phyloP scores from a whole-genome alignment of 2,329 filamentous ascomycete species.

The Ceratocystis alfenasii region DNA sequence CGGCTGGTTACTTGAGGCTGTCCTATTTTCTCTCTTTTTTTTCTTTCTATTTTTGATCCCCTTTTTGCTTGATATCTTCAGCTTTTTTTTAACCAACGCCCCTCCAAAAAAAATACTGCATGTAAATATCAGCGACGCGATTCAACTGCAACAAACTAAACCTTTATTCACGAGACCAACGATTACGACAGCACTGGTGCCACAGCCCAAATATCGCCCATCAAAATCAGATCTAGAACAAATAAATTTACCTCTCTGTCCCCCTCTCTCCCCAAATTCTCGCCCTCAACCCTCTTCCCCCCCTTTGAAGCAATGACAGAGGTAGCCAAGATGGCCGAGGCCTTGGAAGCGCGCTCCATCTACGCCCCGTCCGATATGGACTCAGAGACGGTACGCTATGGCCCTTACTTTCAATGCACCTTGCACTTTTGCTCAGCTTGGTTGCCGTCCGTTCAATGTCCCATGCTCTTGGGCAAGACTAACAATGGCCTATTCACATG shows the following conservation, averaged over 20 bases:
- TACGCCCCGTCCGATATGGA: conserved; percentile 20
- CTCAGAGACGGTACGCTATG: conserved; percentile 14
- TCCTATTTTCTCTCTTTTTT: conserved; percentile 8
- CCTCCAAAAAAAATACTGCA: background rate
- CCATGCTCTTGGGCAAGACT: conserved; percentile 4
- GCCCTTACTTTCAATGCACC: background rate
- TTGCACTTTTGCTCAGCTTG: background rate
- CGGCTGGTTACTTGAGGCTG: conserved; percentile 10
- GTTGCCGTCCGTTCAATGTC: background rate
- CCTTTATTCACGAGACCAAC: conserved; percentile 13
- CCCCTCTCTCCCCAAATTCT: background rate
- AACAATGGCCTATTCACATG: conserved; percentile 4
- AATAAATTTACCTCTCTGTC: no score
- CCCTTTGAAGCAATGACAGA: conserved; percentile 12
- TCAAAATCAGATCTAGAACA: no score
- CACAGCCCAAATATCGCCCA: background rate
- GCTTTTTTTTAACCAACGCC: background rate
- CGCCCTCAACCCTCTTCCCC: no score
- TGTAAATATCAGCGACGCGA: conserved; percentile 9
- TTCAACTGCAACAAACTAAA: background rate
- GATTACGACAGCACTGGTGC: conserved; percentile 1
- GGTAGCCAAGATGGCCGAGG: conserved; percentile 15
- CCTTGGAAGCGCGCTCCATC: conserved; percentile 13
- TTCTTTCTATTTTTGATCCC: conserved; percentile 1
- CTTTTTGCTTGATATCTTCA: conserved; percentile 14